Evolutionary conservation across 75 land plant species (phyloP), one percentile per base, ranked within the genome.

Genomic region (Ceratopteris richardii): DNA sequence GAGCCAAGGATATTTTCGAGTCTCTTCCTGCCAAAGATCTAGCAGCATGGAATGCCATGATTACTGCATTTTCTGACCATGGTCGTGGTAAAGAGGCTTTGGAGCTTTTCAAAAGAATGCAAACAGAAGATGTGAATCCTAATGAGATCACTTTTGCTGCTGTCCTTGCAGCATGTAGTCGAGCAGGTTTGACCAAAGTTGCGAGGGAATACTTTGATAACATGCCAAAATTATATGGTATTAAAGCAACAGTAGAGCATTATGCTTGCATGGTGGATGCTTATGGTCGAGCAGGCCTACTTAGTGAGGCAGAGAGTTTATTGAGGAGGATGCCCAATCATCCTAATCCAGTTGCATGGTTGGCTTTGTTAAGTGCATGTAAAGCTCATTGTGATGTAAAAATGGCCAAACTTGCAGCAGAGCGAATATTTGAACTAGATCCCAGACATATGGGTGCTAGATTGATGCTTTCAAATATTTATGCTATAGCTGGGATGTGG

Each of bases 21-120:
- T 47, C 29, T 4, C 71, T 77, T 69, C 40, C 42, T 1, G n/a
- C 28, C 17, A 65, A 54, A 28, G 69, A 77, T 62, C 29, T 46
- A 17, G 50, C 50, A 46, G 50, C 50, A 46, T 46, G 50, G 50
- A 46, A 46, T 46, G 50, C 50, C 18, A 46, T 46, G 50, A 46
- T 46, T 46, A 17, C 50, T 18, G 18, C 50, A 2, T 46, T 18
- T 21, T 4, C 50, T 46, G 50, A 46, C 18, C 50, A 46, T 46
- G 50, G 50, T 5, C 50, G 22, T 46, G 50, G 50, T 14, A 46
- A 46, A 46, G 50, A 46, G 17, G 50, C 22, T 46, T 5, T 46
- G 22, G 22, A 46, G 18, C 50, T 46, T 46, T 30, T 54, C 31
- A 30, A 27, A 21, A 46, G 50, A 14, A 46, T 46, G 50, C 22